These are phyloP conservation scores for Exophiala mesophila DNA, from an alignment of 2,329 filamentous ascomycete species.

Conservation along the genomic window DNA sequence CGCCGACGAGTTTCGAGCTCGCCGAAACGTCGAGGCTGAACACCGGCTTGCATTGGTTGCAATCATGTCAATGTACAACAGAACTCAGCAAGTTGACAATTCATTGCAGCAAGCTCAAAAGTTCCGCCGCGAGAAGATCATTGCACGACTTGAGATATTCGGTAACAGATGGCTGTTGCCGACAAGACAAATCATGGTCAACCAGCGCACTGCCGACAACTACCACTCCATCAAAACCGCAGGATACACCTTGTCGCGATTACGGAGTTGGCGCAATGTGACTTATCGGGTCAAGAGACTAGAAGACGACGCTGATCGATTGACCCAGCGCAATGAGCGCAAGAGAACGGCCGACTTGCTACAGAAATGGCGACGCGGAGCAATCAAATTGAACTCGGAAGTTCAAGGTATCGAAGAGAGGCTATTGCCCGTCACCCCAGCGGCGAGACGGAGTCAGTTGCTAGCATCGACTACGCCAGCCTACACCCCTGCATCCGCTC, in stretches of 20 bases:
- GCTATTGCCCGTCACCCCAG: constrained; percentile 13
- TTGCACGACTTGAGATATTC: constrained; percentile 13
- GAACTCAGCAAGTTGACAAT: constrained; percentile 10
- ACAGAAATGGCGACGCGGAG: constrained; percentile 14
- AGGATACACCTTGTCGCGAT: constrained; percentile 8
- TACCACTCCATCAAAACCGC: constrained; percentile 17
- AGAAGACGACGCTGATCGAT: constrained; percentile 17
- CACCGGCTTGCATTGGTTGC: constrained; percentile 12
- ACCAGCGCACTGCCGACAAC: constrained; percentile 17
- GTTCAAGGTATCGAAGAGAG: constrained; percentile 7
- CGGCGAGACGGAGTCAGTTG: constrained; percentile 18
- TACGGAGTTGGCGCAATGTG: constrained; percentile 16
- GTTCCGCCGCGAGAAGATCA: constrained; percentile 9
- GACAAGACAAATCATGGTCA: constrained; percentile 13
- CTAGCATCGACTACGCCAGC: constrained; percentile 20
- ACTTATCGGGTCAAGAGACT: constrained; percentile 15
- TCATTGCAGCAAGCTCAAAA: constrained; percentile 6
- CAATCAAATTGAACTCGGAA: background rate
- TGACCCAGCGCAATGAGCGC: constrained; percentile 18
- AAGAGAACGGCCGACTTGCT: constrained; percentile 13
- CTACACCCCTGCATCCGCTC: constrained; percentile 15
- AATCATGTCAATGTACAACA: constrained; percentile 17
- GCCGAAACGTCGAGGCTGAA: constrained; percentile 12
- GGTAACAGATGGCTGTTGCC: constrained; percentile 18
- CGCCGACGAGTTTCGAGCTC: constrained; percentile 15